Evolutionary conservation across 2,329 filamentous ascomycete genomes (phyloP), one percentile per base, ranked within the genome.

Genomic region (Fusarium nygamai): DNA sequence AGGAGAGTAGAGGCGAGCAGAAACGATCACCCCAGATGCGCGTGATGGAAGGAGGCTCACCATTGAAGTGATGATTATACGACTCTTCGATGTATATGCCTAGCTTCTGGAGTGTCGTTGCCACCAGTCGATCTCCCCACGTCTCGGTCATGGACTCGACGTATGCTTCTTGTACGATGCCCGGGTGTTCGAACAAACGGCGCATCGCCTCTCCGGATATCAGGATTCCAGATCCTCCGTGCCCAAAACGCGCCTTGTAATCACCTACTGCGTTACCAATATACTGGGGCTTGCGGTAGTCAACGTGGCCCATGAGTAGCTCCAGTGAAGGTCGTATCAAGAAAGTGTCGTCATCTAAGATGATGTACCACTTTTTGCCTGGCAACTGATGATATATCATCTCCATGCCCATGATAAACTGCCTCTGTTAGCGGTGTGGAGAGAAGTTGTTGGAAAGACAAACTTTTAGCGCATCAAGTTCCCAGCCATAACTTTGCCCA

Each of bases 311-410:
- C 20, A 90, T 81, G 19, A 90, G 79, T 4, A 85, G 78, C 47
- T 82, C 80, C 34, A 90, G 79, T 19, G 88, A 88, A 6, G 85
- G 82, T 59, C 84, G 84, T 50, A 89, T 82, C 50, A 90, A 78
- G 76, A 86, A 90, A 2, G 87, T 90, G 76, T 90, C 88, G 78
- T 90, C 88, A 78, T 90, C 88, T 20, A 88, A 79, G 71, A 90
- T 85, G 69, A 90, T 78, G 75, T 89, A 90, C 88, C 88, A 90
- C 77, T 88, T 88, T 81, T 89, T 90, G 69, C 83, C 78, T 1
- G 88, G 88, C 76, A 89, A 82, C 22, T 80, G 82, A 44, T 82
- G 79, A 81, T 86, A 88, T 27, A 86, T 82, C 69, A 88, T 84
- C 72, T 89, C 86, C 73, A 90, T 85, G 48, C 87, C 86, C 46